Evolutionary conservation across 441 rosid species (phyloP), one percentile per base, ranked within the genome.

Genomic region (Brassica balearica): DNA sequence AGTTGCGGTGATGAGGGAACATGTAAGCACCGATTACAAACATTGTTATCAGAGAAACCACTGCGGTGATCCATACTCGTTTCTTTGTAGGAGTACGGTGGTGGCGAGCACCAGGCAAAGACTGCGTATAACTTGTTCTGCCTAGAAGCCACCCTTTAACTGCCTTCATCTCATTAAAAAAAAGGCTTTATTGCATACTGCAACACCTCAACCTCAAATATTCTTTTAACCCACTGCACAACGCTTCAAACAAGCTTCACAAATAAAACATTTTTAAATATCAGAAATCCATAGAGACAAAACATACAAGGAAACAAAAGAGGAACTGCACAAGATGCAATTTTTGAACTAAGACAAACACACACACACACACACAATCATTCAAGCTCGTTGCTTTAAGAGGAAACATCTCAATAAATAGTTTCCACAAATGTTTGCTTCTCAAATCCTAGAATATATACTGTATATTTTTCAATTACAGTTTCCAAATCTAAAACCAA

Each of bases 11-110:
- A 2, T 88, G 99, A 34, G 97, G 98, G 83, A 89, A 92, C 76
- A 90, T 81, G 66, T 90, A 95, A 22, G 89, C 94, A 75, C 89
- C 93, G 63, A 95, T 83, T 43, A 93, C 83, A 83, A 95, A 87
- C 86, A 93, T 53, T 78, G 89, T 81, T 80, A 95, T 88, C 81
- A 95, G 48, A 4, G 93, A 88, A 79, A 95, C 84, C 81, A 89
- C 83, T 14, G 86, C 87, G 43, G 89, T 84, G 76, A 92, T 91
- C 99, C 98, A 93, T 58, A 90, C 36, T 5, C 89, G 96, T 83
- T 92, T 89, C 93, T 76, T 92, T 81, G 85, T 63, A 64, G 84
- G 87, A 82, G 90, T 65, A 64, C 94, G 91, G 53, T 87, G 85
- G 66, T 87, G 85, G 65, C 97, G 98, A 82, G 87, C 75, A 27